Base-by-base conservation (phyloP, 2,329 filamentous ascomycete species). In the Sporothrix pallida region DNA sequence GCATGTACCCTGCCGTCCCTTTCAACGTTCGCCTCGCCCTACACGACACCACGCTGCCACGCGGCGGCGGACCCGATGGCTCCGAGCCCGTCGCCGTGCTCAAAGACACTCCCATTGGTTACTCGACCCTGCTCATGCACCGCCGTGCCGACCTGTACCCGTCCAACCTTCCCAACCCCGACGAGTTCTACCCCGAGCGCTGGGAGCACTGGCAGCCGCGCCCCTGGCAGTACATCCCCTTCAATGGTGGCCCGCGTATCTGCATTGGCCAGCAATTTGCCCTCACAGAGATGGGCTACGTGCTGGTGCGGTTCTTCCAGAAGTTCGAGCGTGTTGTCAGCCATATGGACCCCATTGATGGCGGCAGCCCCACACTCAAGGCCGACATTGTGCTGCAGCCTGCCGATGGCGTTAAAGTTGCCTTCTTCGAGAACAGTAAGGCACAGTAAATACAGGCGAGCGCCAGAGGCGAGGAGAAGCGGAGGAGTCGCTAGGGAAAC, bases 221-320 rank as follows among this genome's bases (percentile, higher is more conserved):
- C 78, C 88, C 88, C 0, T 93, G 91, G 89, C 87, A 90, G 75
- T 94, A 92, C 79, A 86, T 94, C 58, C 92, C 92, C 3, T 93
- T 94, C 81, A 93, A 93, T 79, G 90, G 90, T 12, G 92, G 91
- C 0, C 90, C 92, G 60, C 84, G 92, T 46, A 92, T 93, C 79
- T 93, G 92, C 81, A 89, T 94, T 74, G 92, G 92, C 1, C 92
- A 95, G 85, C 92, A 95, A 81, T 95, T 94, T 80, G 93, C 93
- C 15, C 82, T 95, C 65, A 93, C 92, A 0, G 92, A 95, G 84
- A 92, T 92, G 84, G 84, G 84, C 44, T 95, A 95, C 79, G 90
- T 92, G 10, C 86, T 94, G 75, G 90, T 91, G 42, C 85, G 93
- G 62, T 79, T 95, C 76, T 88, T 95, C 79, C 93, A 95, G 83